These are phyloP conservation scores for Debaryomyces subglobosus DNA, from an alignment of 1,139 yeast genomes.

Conservation along the genomic window DNA sequence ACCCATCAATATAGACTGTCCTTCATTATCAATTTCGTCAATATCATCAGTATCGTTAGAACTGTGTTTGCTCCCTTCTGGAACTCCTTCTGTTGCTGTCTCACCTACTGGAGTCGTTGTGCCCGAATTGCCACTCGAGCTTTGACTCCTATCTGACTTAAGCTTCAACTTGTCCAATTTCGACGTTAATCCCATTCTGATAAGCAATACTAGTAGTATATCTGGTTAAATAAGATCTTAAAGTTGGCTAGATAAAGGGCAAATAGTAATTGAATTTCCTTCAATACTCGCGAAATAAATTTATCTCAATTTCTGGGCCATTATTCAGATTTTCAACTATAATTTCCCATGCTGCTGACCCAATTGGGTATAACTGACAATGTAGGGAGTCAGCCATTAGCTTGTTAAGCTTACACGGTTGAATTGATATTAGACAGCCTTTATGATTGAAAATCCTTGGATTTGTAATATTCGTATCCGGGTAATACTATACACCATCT, in stretches of 20 bases:
- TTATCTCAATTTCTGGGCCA: neutral
- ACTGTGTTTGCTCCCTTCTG: slow-evolving; percentile 5
- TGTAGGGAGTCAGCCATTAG: no score
- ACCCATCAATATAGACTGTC: slow-evolving; percentile 81
- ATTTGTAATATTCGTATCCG: neutral
- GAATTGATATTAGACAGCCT: no score
- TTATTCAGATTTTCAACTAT: neutral
- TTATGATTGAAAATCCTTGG: neutral
- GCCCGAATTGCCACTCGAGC: neutral
- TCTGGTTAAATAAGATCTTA: neutral
- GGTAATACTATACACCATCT: slow-evolving; percentile 3
- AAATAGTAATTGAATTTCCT: neutral
- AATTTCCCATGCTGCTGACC: neutral
- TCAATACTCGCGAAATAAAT: neutral
- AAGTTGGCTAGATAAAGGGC: neutral
- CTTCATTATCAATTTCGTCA: slow-evolving; percentile 90
- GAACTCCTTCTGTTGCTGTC: slow-evolving; percentile 2
- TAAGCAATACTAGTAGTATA: neutral
- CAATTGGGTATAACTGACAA: neutral
- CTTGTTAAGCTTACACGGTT: neutral
- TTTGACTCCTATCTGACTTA: slow-evolving; percentile 15
- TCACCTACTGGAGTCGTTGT: neutral
- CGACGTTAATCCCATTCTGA: slow-evolving; percentile 39
- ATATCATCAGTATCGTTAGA: slow-evolving; percentile 57
- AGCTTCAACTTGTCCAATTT: slow-evolving; percentile 37